Conservation (phyloP, 2,329 filamentous ascomycete genomes). For the Trichoderma arundinaceum region DNA sequence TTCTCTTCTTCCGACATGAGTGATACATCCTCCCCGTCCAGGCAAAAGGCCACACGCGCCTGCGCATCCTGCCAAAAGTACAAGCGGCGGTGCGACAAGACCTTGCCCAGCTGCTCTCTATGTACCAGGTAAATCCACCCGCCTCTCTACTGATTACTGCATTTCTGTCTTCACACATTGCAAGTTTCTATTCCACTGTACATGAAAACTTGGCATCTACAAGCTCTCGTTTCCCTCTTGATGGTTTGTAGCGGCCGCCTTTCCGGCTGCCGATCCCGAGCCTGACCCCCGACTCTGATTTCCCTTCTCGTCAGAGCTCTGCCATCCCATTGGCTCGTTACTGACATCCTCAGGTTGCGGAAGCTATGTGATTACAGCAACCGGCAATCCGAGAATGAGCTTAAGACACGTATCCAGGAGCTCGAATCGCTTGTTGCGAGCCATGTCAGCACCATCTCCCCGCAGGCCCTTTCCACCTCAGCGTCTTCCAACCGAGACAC, state of each 20-base stretch:
- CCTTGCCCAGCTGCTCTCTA: constrained; percentile 29
- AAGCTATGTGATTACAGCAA: constrained; percentile 28
- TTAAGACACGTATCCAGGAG: constrained; percentile 30
- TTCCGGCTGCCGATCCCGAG: too few species aligned
- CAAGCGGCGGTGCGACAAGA: constrained; percentile 33
- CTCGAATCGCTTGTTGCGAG: constrained; percentile 31
- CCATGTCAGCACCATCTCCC: constrained; percentile 10
- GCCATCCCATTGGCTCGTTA: background rate
- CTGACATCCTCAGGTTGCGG: constrained; percentile 21
- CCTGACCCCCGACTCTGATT: background rate
- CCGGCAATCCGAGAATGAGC: constrained; percentile 19
- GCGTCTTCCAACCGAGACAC: background rate
- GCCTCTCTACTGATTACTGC: background rate
- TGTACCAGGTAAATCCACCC: constrained; percentile 28
- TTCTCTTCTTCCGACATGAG: constrained; percentile 7
- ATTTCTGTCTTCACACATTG: background rate
- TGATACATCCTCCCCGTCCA: background rate
- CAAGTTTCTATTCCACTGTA: background rate
- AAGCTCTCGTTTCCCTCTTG: background rate
- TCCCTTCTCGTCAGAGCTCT: constrained; percentile 4
- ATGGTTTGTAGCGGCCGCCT: background rate
- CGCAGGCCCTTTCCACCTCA: constrained; percentile 5
- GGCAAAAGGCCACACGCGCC: constrained; percentile 27
- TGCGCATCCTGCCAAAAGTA: constrained; percentile 33
- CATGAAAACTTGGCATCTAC: background rate